A percentile compares a stretch with the other conserved stretches of the same genome.
These are phyloP conservation scores for Apiotrichum sp. DNA, from an alignment of 1,284 basidiomycete genomes.

Conservation along the genomic window DNA sequence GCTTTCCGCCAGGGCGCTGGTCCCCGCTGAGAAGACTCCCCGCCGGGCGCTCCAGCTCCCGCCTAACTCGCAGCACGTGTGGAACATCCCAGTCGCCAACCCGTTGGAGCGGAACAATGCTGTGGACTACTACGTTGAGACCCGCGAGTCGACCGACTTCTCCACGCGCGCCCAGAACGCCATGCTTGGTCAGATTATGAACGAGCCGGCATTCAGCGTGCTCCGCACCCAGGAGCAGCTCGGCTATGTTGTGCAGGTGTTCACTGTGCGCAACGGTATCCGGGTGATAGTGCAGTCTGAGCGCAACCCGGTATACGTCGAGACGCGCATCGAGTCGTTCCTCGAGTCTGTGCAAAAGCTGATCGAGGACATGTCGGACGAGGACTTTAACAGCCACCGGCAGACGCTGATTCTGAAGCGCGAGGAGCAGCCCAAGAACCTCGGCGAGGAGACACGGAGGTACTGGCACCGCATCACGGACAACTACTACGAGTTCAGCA, in stretches of 20 bases:
- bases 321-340: conserved; percentile 82
- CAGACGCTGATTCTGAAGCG: conserved; percentile 61
- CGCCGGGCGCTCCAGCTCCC: conserved; percentile 65
- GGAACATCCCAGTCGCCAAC: conserved; percentile 69
- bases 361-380: conserved; percentile 56
- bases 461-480: conserved; percentile 68
- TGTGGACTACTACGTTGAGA: conserved; percentile 70
- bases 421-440: conserved; percentile 66
- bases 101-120: conserved; percentile 80
- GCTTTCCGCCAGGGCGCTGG: conserved; percentile 57
- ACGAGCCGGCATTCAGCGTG: conserved; percentile 87
- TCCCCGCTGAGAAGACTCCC: conserved; percentile 54
- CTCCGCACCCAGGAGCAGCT: conserved; percentile 96
- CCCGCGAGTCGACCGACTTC: conserved; percentile 54
- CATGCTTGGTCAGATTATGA: conserved; percentile 63
- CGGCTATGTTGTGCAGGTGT: conserved; percentile 70
- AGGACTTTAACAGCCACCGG: conserved; percentile 62
- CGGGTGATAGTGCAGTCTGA: conserved; percentile 91
- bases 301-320: conserved; percentile 73
- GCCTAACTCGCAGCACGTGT: conserved; percentile 64
- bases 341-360: conserved; percentile 61
- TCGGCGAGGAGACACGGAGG: conserved; percentile 57
- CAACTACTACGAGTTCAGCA: conserved; percentile 70
- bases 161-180: conserved; percentile 41
- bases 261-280: conserved; percentile 60